Conservation (phyloP, 371 early-diverging fungal genomes). For the Umbelopsis sp. region DNA sequence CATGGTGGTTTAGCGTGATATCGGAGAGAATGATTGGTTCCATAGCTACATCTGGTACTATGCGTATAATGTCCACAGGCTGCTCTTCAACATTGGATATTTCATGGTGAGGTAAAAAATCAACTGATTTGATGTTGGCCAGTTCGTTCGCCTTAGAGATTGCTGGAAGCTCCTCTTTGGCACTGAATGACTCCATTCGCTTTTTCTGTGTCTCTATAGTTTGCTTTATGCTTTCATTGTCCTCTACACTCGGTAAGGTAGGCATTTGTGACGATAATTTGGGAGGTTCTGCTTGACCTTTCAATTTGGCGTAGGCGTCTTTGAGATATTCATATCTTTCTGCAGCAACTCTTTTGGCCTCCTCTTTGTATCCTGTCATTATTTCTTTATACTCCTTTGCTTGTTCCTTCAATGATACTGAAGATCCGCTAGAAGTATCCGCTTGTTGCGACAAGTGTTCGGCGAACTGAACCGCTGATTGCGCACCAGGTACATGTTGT, state of each 20-base stretch:
- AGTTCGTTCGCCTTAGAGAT: background rate
- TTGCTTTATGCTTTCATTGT: slow-evolving; percentile 20
- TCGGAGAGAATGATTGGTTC: slow-evolving; percentile 2
- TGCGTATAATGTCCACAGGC: background rate
- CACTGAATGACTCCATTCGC: background rate
- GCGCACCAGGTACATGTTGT: slow-evolving; percentile 51
- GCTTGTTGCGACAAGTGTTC: slow-evolving; percentile 32
- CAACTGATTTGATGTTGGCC: background rate
- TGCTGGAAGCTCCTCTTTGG: no score
- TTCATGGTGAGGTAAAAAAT: background rate
- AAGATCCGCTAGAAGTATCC: slow-evolving; percentile 22
- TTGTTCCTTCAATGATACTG: slow-evolving; percentile 27
- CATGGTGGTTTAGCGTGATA: background rate
- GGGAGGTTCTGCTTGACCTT: slow-evolving; percentile 36
- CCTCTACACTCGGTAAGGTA: slow-evolving; percentile 23
- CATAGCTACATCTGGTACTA: background rate
- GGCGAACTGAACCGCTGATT: slow-evolving; percentile 39
- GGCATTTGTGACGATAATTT: slow-evolving; percentile 28
- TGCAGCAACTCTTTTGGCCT: slow-evolving; percentile 35
- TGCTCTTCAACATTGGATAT: background rate
- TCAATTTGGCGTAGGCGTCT: slow-evolving; percentile 39
- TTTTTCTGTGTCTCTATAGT: slow-evolving; percentile 2
- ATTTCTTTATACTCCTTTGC: slow-evolving; percentile 24
- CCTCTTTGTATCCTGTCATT: slow-evolving; percentile 25
- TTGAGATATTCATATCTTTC: slow-evolving; percentile 44